Base-by-base conservation (phyloP, 1,284 basidiomycete genomes). In the Takashimella koratensis region DNA sequence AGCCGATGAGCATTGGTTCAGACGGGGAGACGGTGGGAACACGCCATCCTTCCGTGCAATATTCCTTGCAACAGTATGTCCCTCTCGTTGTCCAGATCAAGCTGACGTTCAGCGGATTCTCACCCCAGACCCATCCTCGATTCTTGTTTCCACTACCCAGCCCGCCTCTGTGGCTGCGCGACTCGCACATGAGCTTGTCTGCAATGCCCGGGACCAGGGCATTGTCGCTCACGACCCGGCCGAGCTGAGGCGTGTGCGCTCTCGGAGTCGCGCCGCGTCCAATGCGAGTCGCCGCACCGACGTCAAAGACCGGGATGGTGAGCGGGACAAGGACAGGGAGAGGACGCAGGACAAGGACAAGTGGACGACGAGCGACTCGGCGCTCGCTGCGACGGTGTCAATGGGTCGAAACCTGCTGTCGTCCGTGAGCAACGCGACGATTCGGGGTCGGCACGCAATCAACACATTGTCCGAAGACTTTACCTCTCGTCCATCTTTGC, bases 111-210 rank as follows among this genome's bases (percentile, higher is more conserved):
- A 71, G n/a, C 84, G 91, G 1, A 86, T 94, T 36, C 88, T 94
- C 84, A 89, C 88, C 0, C 81, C 84, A 2, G 89, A 90, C 62
- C 83, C 88, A 0, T 77, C 80, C 11, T 89, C 87, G 56, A 83
- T 93, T 50, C 80, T 93, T 2, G 78, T 81, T 1, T 84, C 87
- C 62, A 79, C 83, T 49, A 85, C 84, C 5, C 85, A 85, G 12
- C 83, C 85, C 0, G 80, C 82, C 16, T 76, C 81, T 0, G 76
- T 87, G 11, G 77, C 93, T 23, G 82, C 83, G 0, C 75, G 75
- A 42, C 79, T 90, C 3, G 89, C 91, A 0, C 79, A 88, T 57
- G 79, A 83, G 26, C 81, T 94, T 4, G 83, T 94, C 20, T 79
- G 79, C 51, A 84, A 82, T 47, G 87, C 88, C 0, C 79, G 88